Percentiles rank a stretch among this genome's conserved stretches.
Conservation (phyloP, 345 rosid genomes). For the Streptanthus diversifolius region DNA sequence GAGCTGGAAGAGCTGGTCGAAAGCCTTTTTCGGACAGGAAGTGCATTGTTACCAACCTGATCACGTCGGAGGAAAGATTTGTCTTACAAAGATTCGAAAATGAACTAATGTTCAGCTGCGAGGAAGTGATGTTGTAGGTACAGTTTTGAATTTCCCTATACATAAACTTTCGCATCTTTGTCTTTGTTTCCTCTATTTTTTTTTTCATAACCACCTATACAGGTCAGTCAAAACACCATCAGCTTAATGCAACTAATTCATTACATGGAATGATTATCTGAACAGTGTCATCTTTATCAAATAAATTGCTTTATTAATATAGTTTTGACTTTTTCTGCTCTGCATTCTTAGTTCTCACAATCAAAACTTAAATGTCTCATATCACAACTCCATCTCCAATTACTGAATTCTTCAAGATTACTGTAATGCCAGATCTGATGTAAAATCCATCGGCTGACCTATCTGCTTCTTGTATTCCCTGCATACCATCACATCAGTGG, state of each 20-base stretch:
- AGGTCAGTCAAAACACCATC: background rate
- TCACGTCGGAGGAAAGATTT: constrained; percentile 69
- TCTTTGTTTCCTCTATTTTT: background rate
- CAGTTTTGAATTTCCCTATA: constrained; percentile 10
- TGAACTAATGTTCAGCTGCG: constrained; percentile 72
- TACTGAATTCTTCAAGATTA: constrained; percentile 58
- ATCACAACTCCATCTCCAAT: constrained; percentile 67
- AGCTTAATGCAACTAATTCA: background rate
- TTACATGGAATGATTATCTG: background rate
- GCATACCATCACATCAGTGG: constrained; percentile 21
- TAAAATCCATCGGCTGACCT: constrained; percentile 82
- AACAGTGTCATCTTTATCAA: background rate
- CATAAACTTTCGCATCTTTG: constrained; percentile 4
- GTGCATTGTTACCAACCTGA: constrained; percentile 66
- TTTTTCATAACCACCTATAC: background rate
- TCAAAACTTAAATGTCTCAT: constrained; percentile 35
- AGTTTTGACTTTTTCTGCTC: constrained; percentile 7
- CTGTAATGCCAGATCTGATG: constrained; percentile 71
- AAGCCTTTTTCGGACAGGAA: constrained; percentile 78
- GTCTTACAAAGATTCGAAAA: constrained; percentile 85
- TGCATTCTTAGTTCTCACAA: constrained; percentile 23
- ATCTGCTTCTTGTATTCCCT: constrained; percentile 88
- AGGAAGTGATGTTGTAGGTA: constrained; percentile 43
- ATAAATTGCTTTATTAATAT: background rate
- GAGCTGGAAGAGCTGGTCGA: constrained; percentile 94